Base-by-base conservation (phyloP, 1,284 basidiomycete genomes). In the Pyrrhoderma lamaoense region DNA sequence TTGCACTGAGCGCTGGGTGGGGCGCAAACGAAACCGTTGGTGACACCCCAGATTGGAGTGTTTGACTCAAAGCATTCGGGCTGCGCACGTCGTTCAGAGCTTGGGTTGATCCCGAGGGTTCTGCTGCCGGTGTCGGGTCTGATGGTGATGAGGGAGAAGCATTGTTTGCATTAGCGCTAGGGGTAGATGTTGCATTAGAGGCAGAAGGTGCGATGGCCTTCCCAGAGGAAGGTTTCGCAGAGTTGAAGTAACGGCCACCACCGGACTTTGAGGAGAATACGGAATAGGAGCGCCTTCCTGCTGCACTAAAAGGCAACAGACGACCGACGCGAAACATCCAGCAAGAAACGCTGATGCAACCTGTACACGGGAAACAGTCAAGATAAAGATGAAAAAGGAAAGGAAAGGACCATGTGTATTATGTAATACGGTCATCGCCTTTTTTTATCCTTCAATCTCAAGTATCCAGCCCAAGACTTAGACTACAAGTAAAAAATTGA, bases 251-350 rank as follows among this genome's bases (percentile, higher is more conserved):
- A 23, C 84, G 74, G 19, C 85, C 85, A 14, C 85, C 81, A 2
- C 85, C 84, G 1, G 83, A 71, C 59, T 85, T 85, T 31, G 80
- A 80, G 11, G 84, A 88, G 67, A 86, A 89, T 59, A 84, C 83
- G 2, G 85, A 89, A 60, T 86, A 89, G 14, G 78, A 65, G 62
- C 86, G 76, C 51, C 76, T 67, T 13, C 72, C 61, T 22, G 69
- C 70, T 45, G 73, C 73, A 40, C 71, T 56, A 56, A 72, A 70
- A 46, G 67, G 75, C 46, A 78, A 64, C 53, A 82, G 64, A 51
- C 77, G 76, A 57, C 67, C 64, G 55, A 82, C 64, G 58, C 75
- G 57, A 45, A 66, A 66, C 73, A 72, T 70, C 56, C 58, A 19
- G 35, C 3, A 36, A 22, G 16, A 31, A n/a, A 22, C 11, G 51